Base-by-base conservation (phyloP, 257 asterid species). In the Rhazya stricta region DNA sequence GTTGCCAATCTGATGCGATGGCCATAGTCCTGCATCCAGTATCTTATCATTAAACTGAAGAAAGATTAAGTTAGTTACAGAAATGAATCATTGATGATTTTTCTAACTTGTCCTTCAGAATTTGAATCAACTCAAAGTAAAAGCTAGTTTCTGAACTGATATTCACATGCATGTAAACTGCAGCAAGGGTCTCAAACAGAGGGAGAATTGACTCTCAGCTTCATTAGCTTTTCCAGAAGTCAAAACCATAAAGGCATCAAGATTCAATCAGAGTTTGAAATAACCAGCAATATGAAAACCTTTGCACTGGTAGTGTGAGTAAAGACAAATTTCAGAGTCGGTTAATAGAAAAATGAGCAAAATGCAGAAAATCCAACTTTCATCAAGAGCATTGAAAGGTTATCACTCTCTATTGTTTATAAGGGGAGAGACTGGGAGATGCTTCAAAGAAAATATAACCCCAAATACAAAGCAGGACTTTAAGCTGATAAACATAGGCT, bases 1-100 rank as follows among this genome's bases (percentile, higher is more conserved):
- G 96, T 91, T 19, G 98, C 98, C 86, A 91, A 84, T 84, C 98
- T 88, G 54, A 94, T 96, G 77, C 97, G 96, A 78, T 94, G 97
- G 11, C 97, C 98, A 78, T 86, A 94, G 72, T 94, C 98, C 98
- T 94, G 94, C 96, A 90, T 83, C 79, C 85, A 85, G 50, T 77
- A 72, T 78, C 67, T 83, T 69, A 79, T 56, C 79, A 70, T 48
- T 45, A 78, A 37, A 48, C 51, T 48, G 67, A 78, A 43, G 30
- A n/a, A 67, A 61, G 68, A 72, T 50, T 18, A 48, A 78, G 73
- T 41, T 48, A 39, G 57, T 37, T 36, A 37, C 70, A 65, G 46
- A 65, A 69, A 69, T 27, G 37, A 43, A 36, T 69, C 9, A 58
- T 70, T 43, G 36, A 34, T 45, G 43, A 60, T 23, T 3, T 68